Evolutionary conservation across 805 yeast species (phyloP).

Genomic region (Cyberlindnera nakhonratchasimensis): DNA sequence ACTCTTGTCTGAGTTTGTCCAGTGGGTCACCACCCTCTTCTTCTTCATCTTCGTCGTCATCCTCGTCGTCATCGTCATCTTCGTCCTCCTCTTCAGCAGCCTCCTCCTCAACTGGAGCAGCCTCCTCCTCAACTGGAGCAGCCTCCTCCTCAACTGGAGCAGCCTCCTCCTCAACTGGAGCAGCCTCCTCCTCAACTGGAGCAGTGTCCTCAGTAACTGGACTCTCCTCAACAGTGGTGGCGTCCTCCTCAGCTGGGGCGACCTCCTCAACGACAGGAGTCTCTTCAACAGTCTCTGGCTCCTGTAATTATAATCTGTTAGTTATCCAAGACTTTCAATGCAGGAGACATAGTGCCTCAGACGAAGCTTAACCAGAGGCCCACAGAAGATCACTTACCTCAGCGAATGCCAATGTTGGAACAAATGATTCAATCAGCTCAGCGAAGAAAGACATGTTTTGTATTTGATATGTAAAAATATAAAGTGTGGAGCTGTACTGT

Average conservation of each 20-base stretch:
- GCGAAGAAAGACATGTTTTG: slow-evolving; percentile 17
- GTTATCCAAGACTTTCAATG: too few relatives aligned
- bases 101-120: slow-evolving; percentile 19
- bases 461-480: background rate
- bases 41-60: slow-evolving; percentile 66
- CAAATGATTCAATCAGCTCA: slow-evolving; percentile 61
- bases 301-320: slow-evolving; percentile 9
- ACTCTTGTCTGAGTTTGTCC: slow-evolving; percentile 64
- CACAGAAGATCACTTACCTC: slow-evolving; percentile 43
- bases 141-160: slow-evolving; percentile 12
- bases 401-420: slow-evolving; percentile 80
- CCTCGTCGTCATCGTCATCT: slow-evolving; percentile 50
- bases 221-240: slow-evolving; percentile 5
- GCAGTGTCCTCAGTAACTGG: slow-evolving; percentile 11
- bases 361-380: background rate
- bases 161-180: slow-evolving; percentile 11
- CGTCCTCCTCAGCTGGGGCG: slow-evolving; percentile 7
- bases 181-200: slow-evolving; percentile 11
- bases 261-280: slow-evolving; percentile 7
- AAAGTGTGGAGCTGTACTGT: background rate
- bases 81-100: slow-evolving; percentile 26
- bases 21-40: slow-evolving; percentile 66
- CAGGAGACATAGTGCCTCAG: too few relatives aligned
- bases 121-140: slow-evolving; percentile 14
- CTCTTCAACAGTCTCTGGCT: slow-evolving; percentile 10